These are phyloP conservation scores for Avena eriantha DNA, from an alignment of 176 grass and related monocot species.

Conservation along the genomic window DNA sequence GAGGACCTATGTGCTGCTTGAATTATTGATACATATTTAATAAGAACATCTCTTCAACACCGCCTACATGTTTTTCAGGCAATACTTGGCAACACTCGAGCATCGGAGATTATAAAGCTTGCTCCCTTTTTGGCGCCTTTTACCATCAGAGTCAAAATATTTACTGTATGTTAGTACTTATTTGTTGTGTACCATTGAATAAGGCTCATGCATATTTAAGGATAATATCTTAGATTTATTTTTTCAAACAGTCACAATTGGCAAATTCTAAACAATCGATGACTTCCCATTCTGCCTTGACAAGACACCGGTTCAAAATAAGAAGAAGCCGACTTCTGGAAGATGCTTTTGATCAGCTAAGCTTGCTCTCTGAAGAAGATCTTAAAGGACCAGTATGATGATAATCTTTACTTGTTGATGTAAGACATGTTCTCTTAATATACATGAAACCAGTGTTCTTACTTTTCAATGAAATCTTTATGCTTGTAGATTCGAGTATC, in stretches of 20 bases:
- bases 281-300: slow-evolving; percentile 61
- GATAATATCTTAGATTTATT: slow-evolving; percentile 34
- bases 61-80: slow-evolving; percentile 56
- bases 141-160: slow-evolving; percentile 95
- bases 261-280: slow-evolving; percentile 69
- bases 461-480: slow-evolving; percentile 34
- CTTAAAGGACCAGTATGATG: slow-evolving; percentile 84
- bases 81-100: slow-evolving; percentile 87
- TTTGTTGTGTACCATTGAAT: slow-evolving; percentile 15
- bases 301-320: slow-evolving; percentile 89
- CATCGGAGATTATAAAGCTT: slow-evolving; percentile 89
- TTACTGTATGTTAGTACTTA: slow-evolving; percentile 68
- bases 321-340: slow-evolving; percentile 95
- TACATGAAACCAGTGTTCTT: slow-evolving; percentile 1
- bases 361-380: slow-evolving; percentile 80
- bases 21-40: slow-evolving; percentile 39
- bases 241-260: slow-evolving; percentile 69
- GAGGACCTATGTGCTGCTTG: slow-evolving; percentile 33
- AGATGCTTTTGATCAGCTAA: slow-evolving; percentile 95
- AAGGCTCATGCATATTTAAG: slow-evolving; percentile 34
- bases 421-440: slow-evolving; percentile 29
- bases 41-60: slow-evolving; percentile 32
- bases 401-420: slow-evolving; percentile 29
- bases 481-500: slow-evolving; percentile 81
- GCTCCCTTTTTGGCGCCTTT: slow-evolving; percentile 95